A percentile compares a stretch with the other conserved stretches of the same genome.
Conservation (phyloP, 129 eudicot genomes). For the Flaveria ramosissima region DNA sequence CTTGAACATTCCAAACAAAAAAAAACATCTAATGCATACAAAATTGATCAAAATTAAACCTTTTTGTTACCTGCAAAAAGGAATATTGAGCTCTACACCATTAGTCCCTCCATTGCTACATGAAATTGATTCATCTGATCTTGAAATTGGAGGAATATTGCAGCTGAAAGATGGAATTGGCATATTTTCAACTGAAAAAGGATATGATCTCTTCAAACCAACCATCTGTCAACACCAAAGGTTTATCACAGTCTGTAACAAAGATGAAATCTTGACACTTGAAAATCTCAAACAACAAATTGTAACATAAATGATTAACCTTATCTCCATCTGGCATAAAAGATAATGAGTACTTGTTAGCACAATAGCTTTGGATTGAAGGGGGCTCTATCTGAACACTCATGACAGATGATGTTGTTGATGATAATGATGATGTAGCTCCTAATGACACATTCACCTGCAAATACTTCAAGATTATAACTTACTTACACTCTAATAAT, state of each 20-base stretch:
- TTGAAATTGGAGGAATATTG: constrained; percentile 43
- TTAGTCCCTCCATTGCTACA: not conserved
- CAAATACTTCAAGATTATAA: constrained; percentile 18
- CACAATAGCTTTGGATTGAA: constrained; percentile 71
- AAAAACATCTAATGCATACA: not conserved
- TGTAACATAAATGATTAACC: constrained; percentile 32
- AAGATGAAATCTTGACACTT: not conserved
- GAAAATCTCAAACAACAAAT: not conserved
- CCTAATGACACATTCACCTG: constrained; percentile 59
- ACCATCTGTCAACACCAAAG: constrained; percentile 46
- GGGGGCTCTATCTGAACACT: constrained; percentile 80
- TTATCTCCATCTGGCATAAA: constrained; percentile 59
- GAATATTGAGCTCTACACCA: constrained; percentile 31
- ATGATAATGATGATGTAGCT: constrained; percentile 40
- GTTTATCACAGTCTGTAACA: not conserved
- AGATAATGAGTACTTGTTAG: constrained; percentile 44
- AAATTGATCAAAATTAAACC: not conserved
- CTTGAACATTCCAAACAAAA: not conserved
- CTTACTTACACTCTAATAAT: not conserved
- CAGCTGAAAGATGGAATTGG: constrained; percentile 50
- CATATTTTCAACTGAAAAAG: constrained; percentile 58
- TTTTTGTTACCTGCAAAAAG: constrained; percentile 42
- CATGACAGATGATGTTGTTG: constrained; percentile 35
- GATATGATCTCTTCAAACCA: constrained; percentile 72
- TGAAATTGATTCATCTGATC: constrained; percentile 53